Evolutionary conservation across 2,329 filamentous ascomycete species (phyloP).

Genomic region (Ascochyta koolunga): DNA sequence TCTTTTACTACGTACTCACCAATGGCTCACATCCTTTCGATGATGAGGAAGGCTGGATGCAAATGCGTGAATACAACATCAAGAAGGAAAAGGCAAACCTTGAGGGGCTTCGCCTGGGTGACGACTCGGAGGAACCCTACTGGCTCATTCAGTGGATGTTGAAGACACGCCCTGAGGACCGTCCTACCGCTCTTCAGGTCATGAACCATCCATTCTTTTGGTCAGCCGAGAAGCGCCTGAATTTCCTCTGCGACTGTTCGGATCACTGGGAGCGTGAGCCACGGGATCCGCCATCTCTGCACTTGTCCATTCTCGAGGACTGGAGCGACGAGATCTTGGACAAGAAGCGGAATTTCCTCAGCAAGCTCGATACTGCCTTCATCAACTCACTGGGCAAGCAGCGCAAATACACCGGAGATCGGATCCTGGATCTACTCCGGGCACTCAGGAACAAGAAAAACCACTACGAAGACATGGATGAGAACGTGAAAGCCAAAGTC

Average conservation of each 20-base stretch:
- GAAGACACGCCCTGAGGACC: constrained; percentile 65
- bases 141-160: constrained; percentile 87
- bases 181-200: constrained; percentile 77
- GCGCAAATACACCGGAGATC: constrained; percentile 86
- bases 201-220: constrained; percentile 98
- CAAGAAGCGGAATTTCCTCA: constrained; percentile 77
- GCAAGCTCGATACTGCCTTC: constrained; percentile 76
- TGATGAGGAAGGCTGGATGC: constrained; percentile 91
- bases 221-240: constrained; percentile 83
- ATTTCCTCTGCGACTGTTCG: constrained; percentile 94
- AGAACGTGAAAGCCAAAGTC: constrained; percentile 74
- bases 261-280: constrained; percentile 95
- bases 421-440: constrained; percentile 83
- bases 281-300: constrained; percentile 76
- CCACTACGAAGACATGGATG: constrained; percentile 95
- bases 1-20: constrained; percentile 99
- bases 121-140: constrained; percentile 84
- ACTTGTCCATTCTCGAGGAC: constrained; percentile 65
- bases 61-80: constrained; percentile 85
- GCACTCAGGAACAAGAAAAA: constrained; percentile 96
- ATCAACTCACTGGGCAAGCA: constrained; percentile 91
- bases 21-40: constrained; percentile 92
- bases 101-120: constrained; percentile 75
- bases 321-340: constrained; percentile 54
- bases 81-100: constrained; percentile 84